Evolutionary conservation across 139 green algal species (phyloP).

Genomic region (Edaphochlamys debaryana): DNA sequence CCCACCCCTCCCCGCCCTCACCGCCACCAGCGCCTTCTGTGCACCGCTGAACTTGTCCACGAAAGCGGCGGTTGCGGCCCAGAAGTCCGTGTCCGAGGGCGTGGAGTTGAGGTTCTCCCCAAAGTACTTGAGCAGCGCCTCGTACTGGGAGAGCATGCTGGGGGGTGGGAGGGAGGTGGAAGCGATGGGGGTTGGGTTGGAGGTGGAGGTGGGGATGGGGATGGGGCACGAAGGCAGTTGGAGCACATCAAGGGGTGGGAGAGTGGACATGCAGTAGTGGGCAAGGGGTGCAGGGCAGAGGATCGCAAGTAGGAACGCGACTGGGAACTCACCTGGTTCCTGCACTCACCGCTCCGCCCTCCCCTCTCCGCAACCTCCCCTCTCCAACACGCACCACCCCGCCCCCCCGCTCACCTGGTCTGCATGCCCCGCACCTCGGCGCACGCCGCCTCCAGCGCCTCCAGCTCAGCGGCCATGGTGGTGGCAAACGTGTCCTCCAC

Average conservation of each 20-base stretch:
- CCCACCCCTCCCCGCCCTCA: neutral
- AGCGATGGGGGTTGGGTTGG: neutral
- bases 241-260: no score
- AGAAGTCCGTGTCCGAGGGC: slow-evolving; percentile 53
- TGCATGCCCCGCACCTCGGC: slow-evolving; percentile 10
- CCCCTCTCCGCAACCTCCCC: no score
- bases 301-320: no score
- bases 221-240: no score
- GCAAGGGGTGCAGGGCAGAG: no score
- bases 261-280: neutral
- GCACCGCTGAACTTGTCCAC: slow-evolving; percentile 44
- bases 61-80: slow-evolving; percentile 41
- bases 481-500: slow-evolving; percentile 32
- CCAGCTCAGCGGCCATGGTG: slow-evolving; percentile 42
- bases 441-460: slow-evolving; percentile 14
- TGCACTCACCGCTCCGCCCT: no score
- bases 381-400: neutral
- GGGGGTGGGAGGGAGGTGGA: neutral
- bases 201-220: no score
- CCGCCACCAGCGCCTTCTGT: slow-evolving; percentile 31
- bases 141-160: slow-evolving; percentile 35
- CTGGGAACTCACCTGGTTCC: no score
- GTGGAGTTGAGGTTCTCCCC: slow-evolving; percentile 58
- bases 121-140: slow-evolving; percentile 52
- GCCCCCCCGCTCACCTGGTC: slow-evolving; percentile 7